Percentiles rank a stretch among this genome's conserved stretches.
These are phyloP conservation scores for Datisca glomerata DNA, from an alignment of 306 rosid genomes.

Conservation along the genomic window DNA sequence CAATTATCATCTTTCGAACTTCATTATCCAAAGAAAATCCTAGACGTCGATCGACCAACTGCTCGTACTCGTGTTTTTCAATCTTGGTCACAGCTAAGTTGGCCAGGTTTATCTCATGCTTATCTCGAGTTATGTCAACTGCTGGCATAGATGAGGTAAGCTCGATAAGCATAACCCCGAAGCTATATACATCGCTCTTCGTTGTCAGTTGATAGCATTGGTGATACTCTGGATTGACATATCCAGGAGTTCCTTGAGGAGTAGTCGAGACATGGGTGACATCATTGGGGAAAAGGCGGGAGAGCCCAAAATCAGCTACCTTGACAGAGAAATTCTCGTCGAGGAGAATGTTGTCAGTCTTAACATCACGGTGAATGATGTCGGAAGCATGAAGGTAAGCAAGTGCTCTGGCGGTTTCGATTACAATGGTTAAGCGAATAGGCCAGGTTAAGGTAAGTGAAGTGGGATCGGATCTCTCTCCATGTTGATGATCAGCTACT, in stretches of 20 bases:
- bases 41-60: constrained; percentile 42
- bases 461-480: constrained; percentile 24
- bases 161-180: constrained; percentile 63
- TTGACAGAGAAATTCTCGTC: constrained; percentile 36
- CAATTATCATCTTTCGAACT: constrained; percentile 30
- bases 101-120: constrained; percentile 55
- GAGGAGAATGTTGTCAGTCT: constrained; percentile 62
- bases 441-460: constrained; percentile 48
- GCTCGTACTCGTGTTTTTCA: constrained; percentile 20
- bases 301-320: constrained; percentile 79
- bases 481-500: constrained; percentile 66
- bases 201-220: constrained; percentile 46
- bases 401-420: constrained; percentile 55
- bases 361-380: constrained; percentile 62
- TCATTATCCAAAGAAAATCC: constrained; percentile 39
- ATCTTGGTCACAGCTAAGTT: constrained; percentile 35
- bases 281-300: constrained; percentile 42
- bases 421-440: constrained; percentile 45
- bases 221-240: constrained; percentile 64
- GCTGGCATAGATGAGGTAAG: constrained; percentile 61
- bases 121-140: constrained; percentile 37
- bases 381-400: constrained; percentile 69
- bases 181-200: constrained; percentile 75
- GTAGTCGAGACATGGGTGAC: constrained; percentile 62
- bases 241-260: constrained; percentile 78